These are phyloP conservation scores for Kazachstania kunashirensis DNA, from an alignment of 805 yeast genomes.

Conservation along the genomic window DNA sequence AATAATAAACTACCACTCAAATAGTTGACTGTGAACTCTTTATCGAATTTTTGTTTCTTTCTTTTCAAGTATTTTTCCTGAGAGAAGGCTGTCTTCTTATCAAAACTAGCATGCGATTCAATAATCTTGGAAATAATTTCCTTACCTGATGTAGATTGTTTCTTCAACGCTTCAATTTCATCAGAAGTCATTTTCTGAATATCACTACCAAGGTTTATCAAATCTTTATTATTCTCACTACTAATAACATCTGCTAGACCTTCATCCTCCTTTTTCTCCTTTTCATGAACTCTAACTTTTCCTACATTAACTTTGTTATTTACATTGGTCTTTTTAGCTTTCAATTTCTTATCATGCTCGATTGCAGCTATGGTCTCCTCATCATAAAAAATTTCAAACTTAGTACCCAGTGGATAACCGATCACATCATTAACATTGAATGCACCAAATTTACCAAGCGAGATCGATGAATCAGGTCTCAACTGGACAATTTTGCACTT, in stretches of 20 bases:
- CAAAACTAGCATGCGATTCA: conserved; percentile 75
- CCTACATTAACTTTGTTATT: conserved; percentile 16
- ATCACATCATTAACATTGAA: conserved; percentile 65
- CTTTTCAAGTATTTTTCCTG: conserved; percentile 88
- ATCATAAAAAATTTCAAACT: conserved; percentile 67
- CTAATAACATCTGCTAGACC: conserved; percentile 27
- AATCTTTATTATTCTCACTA: conserved; percentile 55
- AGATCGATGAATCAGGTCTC: conserved; percentile 47
- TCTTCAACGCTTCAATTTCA: conserved; percentile 80
- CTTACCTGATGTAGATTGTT: conserved; percentile 60
- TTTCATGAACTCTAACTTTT: conserved; percentile 15
- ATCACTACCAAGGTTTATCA: conserved; percentile 56
- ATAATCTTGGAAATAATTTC: conserved; percentile 75
- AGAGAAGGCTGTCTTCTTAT: conserved; percentile 78
- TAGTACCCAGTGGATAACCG: conserved; percentile 79
- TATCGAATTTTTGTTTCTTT: conserved; percentile 82
- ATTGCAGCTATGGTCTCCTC: conserved; percentile 2
- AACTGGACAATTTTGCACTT: conserved; percentile 66
- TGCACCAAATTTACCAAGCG: conserved; percentile 86
- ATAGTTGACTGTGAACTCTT: conserved; percentile 75
- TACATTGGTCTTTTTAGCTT: conserved; percentile 14
- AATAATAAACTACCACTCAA: conserved; percentile 62
- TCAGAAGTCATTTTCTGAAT: conserved; percentile 64
- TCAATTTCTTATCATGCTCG: conserved; percentile 4
- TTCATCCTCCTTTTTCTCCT: conserved; percentile 15